Base-by-base conservation (phyloP, 179 eudicot species). In the Monotropa hypopitys region DNA sequence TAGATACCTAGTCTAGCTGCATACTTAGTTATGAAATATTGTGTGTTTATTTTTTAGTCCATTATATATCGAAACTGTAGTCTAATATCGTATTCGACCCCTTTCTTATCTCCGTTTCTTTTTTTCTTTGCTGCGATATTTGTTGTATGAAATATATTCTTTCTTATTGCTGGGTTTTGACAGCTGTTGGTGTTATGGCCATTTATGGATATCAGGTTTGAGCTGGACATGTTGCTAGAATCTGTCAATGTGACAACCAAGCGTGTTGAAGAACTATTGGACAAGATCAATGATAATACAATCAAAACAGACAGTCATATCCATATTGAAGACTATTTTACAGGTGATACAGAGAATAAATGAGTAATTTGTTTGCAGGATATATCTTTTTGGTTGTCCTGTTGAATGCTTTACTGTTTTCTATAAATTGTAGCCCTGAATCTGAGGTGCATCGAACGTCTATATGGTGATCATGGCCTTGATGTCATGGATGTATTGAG, bases 151-250 rank as follows among this genome's bases (percentile, higher is more conserved):
- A n/a, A n/a, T n/a, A n/a, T n/a, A n/a, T n/a, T n/a, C n/a, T n/a
- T n/a, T n/a, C n/a, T n/a, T n/a, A n/a, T n/a, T n/a, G n/a, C n/a
- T n/a, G n/a, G n/a, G n/a, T n/a, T 32, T 63, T 35, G 40, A 50
- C 30, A 16, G 16, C 76, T 57, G 67, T 51, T 77, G 49, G 57
- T 70, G 72, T 26, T 79, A 2, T 35, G 72, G 76, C 5, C 73
- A 18, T 71, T 56, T 79, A 20, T 78, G 65, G n/a, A 43, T 79
- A 28, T 65, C 86, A 93, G 98, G 85, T 93, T 93, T 91, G 98
- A 93, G 81, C 82, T 93, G 83, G 98, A 93, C 84, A 90, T 93
- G 98, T 76, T 91, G 82, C 78, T 93, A 77, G 98, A 93, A 83
- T 89, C 97, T 21, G 97, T 91, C 72, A 88, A 84, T 79, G 88